These are phyloP conservation scores for Lachnellula cervina DNA, from an alignment of 2,329 filamentous ascomycete genomes.

Conservation along the genomic window DNA sequence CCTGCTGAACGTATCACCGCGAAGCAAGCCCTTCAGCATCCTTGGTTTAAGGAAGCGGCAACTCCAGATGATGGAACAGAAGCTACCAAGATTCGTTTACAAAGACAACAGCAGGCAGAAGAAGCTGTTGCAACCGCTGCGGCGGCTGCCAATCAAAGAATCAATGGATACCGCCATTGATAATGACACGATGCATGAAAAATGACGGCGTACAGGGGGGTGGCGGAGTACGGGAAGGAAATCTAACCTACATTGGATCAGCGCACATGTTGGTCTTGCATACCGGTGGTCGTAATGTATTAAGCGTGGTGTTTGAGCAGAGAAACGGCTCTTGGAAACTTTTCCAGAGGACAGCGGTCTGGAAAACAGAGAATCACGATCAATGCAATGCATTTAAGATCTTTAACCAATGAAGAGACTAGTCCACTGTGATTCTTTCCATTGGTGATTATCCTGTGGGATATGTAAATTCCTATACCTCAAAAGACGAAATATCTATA, in stretches of 20 bases:
- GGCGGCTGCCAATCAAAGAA: conserved; percentile 11
- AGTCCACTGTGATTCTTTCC: no score
- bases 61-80: conserved; percentile 64
- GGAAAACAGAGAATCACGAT: conserved; percentile 7
- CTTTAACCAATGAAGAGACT: background rate
- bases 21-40: conserved; percentile 60
- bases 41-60: conserved; percentile 62
- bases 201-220: conserved; percentile 29
- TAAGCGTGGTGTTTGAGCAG: conserved; percentile 14
- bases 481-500: no score
- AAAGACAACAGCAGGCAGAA: conserved; percentile 23
- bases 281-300: conserved; percentile 24
- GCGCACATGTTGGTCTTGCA: conserved; percentile 9
- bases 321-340: conserved; percentile 6
- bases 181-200: conserved; percentile 24
- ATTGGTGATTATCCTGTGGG: no score
- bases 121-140: conserved; percentile 14
- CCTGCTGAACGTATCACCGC: conserved; percentile 61
- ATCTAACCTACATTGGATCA: conserved; percentile 14
- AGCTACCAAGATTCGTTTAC: conserved; percentile 55
- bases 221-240: conserved; percentile 16
- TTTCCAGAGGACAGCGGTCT: conserved; percentile 8
- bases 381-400: conserved; percentile 4
- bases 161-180: conserved; percentile 27
- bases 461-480: no score